Base-by-base conservation (phyloP, 1,139 yeast genomes). In the Debaryomyces robertsiae region DNA sequence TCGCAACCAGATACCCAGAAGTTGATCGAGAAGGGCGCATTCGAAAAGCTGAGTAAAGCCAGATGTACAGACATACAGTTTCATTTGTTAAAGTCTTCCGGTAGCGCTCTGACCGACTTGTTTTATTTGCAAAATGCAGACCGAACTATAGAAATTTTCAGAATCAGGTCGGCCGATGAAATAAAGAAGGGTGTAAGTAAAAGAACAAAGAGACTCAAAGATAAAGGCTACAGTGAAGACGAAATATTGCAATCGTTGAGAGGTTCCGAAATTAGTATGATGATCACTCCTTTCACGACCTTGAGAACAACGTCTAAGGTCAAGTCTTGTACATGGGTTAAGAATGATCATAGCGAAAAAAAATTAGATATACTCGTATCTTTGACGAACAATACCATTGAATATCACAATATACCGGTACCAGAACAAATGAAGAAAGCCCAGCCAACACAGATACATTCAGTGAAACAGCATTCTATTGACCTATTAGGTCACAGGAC, bases 401-500 rank as follows among this genome's bases (percentile, higher is more conserved):
- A 89, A 56, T 79, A 79, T 52, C 83, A 84, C 59, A 63, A 72
- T 7, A 64, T 88, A 23, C 66, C 74, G 14, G 50, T 79, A 9
- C 83, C 84, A 1, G 68, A 57, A 29, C 63, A 61, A 43, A 57
- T 69, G 39, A 69, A 62, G 44, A 77, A 75, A 50, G 66, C 77
- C 3, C 69, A 72, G 27, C 75, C 79, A 3, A 60, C 68, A 2
- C 67, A 58, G 10, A 43, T 65, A 22, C 48, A 52, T 27, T 41
- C 65, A 1, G 53, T 49, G 6, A 81, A 73, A 52, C 56, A 67
- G 19, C 79, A 79, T 54, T 63, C 82, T 1, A 72, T 93, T 27
- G 96, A 90, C 36, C 64, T 81, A 34, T 76, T 80, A 37, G 99
- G 98, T 18, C 97, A 91, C 58, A 80, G 97, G 58, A 80, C 88